Evolutionary conservation across 176 grass and related monocot genomes (phyloP), one percentile per base, ranked within the genome.

Genomic region (Oryza glumipatula): DNA sequence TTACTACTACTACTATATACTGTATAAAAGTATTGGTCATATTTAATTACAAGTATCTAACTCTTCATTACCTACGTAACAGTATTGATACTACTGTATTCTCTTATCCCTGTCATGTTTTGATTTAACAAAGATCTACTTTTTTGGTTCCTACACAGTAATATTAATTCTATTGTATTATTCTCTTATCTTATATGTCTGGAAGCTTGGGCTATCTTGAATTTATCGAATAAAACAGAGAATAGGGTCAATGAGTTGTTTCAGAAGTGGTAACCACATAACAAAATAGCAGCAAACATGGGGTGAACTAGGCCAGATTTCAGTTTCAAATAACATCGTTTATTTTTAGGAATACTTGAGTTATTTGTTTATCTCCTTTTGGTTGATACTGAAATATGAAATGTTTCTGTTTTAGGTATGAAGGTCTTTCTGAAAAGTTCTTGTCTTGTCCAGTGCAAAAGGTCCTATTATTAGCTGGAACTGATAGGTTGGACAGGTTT

Each of bases 371-470:
- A 16, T 70, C 7, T 76, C 16, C 49, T 41, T 8, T 73, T 72
- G 19, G 49, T 80, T 67, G 54, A 60, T 58, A 83, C 68, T 81
- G 30, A 74, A 81, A 61, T 68, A 58, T 4, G 32, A 65, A 65
- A 72, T 84, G 26, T 76, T 82, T 90, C 22, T 76, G 9, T 90
- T 77, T 84, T 78, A 99, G 96, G 96, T 99, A 96, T 79, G 96
- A 99, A 88, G 96, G 96, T 71, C 93, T 99, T 81, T 99, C 96
- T 39, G 96, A 99, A 44, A 96, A 84, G 87, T 99, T 99, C 78
- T 87, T 99, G 86, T 99, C 93, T 78, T 99, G 91, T 81, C 91
- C 91, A 73, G 96, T 92, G 35, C 93, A 94, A 77, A 99, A 99
- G 64, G 32, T 99, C 28, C 79, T 99, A 66, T 86, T 99, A 67